phyloP scores from a whole-genome alignment of 108 stramenopile species.

The Fragilaria radians region DNA sequence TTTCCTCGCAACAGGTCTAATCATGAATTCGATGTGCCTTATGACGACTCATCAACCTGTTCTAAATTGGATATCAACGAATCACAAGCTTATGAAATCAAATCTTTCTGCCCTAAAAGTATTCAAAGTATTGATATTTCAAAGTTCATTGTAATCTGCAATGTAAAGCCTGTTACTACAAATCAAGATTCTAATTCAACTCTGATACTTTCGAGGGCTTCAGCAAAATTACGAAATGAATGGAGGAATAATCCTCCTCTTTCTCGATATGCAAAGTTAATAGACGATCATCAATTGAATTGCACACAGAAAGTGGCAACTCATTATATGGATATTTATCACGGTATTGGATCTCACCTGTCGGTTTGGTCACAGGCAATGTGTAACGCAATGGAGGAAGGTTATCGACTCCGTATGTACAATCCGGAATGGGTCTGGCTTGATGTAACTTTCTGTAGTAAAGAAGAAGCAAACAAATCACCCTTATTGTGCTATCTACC shows the following conservation, averaged over 20 bases:
- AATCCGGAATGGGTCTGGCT: constrained; percentile 35
- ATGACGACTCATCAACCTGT: too few species aligned
- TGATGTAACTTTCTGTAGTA: constrained; percentile 21
- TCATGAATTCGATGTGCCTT: too few species aligned
- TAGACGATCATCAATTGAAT: constrained; percentile 20
- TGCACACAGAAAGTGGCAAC: constrained; percentile 20
- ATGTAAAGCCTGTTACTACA: background rate
- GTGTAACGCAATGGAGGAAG: constrained; percentile 39
- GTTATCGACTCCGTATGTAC: constrained; percentile 11
- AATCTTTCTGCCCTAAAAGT: background rate
- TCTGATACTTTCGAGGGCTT: background rate
- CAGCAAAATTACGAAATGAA: constrained; percentile 10
- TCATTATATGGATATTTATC: constrained; percentile 21
- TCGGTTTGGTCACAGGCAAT: constrained; percentile 40
- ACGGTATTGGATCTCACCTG: constrained; percentile 40
- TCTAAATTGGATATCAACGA: background rate
- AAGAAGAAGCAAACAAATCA: constrained; percentile 5
- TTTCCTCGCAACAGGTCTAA: too few species aligned
- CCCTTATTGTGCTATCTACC: constrained; percentile 46
- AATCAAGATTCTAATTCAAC: background rate
- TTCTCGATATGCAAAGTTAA: constrained; percentile 14
- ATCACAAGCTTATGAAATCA: background rate
- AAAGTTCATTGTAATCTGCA: background rate
- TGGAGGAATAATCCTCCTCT: constrained; percentile 25
- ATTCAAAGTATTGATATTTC: background rate